A percentile compares a stretch with the other conserved stretches of the same genome.
These are phyloP conservation scores for Phytopythium montanum DNA, from an alignment of 352 stramenopile species.

Conservation along the genomic window DNA sequence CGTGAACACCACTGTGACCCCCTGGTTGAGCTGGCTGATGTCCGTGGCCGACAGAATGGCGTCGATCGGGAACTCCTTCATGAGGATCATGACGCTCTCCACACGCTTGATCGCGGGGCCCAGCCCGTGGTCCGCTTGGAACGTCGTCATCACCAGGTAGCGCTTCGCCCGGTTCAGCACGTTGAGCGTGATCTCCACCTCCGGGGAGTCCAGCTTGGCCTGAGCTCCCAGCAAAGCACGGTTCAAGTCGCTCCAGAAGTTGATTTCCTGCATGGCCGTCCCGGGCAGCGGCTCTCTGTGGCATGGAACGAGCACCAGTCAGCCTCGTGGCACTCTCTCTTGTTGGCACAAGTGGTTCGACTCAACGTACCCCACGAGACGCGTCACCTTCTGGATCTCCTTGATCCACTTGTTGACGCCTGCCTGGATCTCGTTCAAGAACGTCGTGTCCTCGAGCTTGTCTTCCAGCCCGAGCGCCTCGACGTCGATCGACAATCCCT, in stretches of 20 bases:
- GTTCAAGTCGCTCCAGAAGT: slow-evolving; percentile 94
- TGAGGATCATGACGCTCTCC: slow-evolving; percentile 88
- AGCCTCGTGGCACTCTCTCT: background rate
- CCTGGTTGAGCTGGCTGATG: slow-evolving; percentile 79
- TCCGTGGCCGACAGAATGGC: slow-evolving; percentile 88
- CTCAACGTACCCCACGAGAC: slow-evolving; percentile 60
- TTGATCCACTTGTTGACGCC: slow-evolving; percentile 94
- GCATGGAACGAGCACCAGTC: background rate
- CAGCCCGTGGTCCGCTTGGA: slow-evolving; percentile 88
- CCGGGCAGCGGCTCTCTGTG: slow-evolving; percentile 75
- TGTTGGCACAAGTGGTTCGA: background rate
- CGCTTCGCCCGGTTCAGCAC: slow-evolving; percentile 91
- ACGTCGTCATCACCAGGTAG: slow-evolving; percentile 89
- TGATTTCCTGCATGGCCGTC: slow-evolving; percentile 91
- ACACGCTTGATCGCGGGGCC: slow-evolving; percentile 83
- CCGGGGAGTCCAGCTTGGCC: slow-evolving; percentile 81
- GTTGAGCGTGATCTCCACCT: slow-evolving; percentile 90
- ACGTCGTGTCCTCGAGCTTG: slow-evolving; percentile 78
- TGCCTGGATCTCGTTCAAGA: slow-evolving; percentile 85
- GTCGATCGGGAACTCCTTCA: slow-evolving; percentile 93
- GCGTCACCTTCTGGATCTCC: slow-evolving; percentile 94
- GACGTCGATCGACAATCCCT: slow-evolving; percentile 75
- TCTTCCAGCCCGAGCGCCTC: slow-evolving; percentile 78
- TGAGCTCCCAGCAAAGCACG: slow-evolving; percentile 84
- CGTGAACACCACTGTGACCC: slow-evolving; percentile 77